Percentiles rank a stretch among this genome's conserved stretches.
These are phyloP conservation scores for Thymus quinquecostatus DNA, from an alignment of 257 asterid genomes.

Conservation along the genomic window DNA sequence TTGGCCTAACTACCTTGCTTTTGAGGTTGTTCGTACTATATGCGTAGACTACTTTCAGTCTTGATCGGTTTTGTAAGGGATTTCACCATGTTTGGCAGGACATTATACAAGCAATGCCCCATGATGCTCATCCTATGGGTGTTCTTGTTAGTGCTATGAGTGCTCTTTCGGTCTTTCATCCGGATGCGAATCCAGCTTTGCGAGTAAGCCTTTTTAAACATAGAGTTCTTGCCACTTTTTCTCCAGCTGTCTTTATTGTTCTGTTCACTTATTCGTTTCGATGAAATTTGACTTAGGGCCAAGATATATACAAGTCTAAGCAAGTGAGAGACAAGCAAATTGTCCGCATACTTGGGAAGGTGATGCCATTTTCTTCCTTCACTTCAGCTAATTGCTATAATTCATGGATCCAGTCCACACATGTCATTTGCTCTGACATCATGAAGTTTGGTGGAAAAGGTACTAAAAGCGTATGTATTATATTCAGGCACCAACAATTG, in stretches of 20 bases:
- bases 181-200: constrained; percentile 98
- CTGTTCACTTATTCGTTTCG: constrained; percentile 16
- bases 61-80: constrained; percentile 15
- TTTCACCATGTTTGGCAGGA: constrained; percentile 64
- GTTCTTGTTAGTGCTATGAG: constrained; percentile 98
- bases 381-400: constrained; percentile 9
- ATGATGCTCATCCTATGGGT: constrained; percentile 99
- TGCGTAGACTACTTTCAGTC: not conserved
- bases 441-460: constrained; percentile 17
- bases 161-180: constrained; percentile 93
- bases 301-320: constrained; percentile 79
- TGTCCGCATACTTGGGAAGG: constrained; percentile 98
- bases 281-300: constrained; percentile 56
- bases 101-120: constrained; percentile 97
- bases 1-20: not conserved
- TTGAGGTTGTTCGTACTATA: not conserved
- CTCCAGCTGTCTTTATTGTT: not conserved
- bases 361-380: constrained; percentile 29
- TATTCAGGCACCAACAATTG: constrained; percentile 95
- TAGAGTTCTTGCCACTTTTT: not conserved
- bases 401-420: constrained; percentile 13
- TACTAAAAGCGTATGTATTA: constrained; percentile 17
- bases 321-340: constrained; percentile 94
- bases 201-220: constrained; percentile 52
- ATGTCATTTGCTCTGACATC: constrained; percentile 18